Evolutionary conservation across 148 eudicot species (phyloP), one percentile per base, ranked within the genome.

Genomic region (Vaccinium vitisidaea): DNA sequence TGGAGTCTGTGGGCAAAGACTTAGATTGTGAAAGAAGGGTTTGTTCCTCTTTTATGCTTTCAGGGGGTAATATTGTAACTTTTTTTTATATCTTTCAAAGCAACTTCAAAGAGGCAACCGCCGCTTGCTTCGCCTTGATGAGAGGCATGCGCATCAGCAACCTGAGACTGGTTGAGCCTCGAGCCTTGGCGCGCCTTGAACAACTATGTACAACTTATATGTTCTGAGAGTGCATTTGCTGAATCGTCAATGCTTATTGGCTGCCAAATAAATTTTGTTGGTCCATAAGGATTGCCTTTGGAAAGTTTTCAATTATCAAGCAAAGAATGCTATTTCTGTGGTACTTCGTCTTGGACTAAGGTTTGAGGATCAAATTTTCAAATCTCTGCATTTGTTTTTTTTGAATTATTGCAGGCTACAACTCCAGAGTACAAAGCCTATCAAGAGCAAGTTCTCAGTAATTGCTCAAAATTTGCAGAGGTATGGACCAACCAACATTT

Each of bases 401-500:
- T 53, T 7, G 52, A 52, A 69, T 74, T 86, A 48, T 27, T 89
- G 84, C 92, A 96, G 99, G 97, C 97, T 70, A 91, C 83, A 79
- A 96, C 99, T 84, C 94, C 97, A 65, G 98, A 94, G 83, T 96
- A 92, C 90, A 96, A 86, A 91, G 98, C 96, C 58, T 96, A 96
- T 89, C 99, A 96, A 91, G 99, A 96, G 88, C 99, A 96, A 93
- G 99, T 96, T 76, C 90, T 96, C 77, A 93, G 93, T 87, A 96
- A 96, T 86, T 87, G 92, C 84, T 80, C 96, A 82, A 96, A 91
- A 91, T 96, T 96, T 92, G 99, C 99, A 53, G 86, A 96, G 92
- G 99, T 96, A 88, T 82, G 36, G 69, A 43, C 15, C 75, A 12
- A 52, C 79, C 79, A 82, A 16, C 52, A 30, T 16, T 5, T 70